A percentile compares a stretch with the other conserved stretches of the same genome.
phyloP scores from a whole-genome alignment of 352 stramenopile genomes.

The Phytophthora foliorum region DNA sequence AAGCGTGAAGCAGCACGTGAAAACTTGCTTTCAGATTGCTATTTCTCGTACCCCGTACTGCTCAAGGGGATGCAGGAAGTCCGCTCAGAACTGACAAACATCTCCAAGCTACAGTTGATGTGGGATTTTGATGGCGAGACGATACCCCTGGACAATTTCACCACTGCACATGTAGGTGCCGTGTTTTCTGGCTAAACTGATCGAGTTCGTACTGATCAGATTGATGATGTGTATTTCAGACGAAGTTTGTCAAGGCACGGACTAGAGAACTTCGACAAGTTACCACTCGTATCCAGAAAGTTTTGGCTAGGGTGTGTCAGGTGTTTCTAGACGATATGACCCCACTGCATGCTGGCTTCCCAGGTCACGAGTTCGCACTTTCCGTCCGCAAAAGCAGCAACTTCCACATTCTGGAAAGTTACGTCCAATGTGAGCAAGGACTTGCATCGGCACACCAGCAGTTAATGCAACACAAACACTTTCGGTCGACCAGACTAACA shows the following conservation, averaged over 20 bases:
- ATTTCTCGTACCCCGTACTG: slow-evolving; percentile 60
- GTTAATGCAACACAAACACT: slow-evolving; percentile 62
- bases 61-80: slow-evolving; percentile 47
- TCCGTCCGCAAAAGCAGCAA: slow-evolving; percentile 73
- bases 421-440: slow-evolving; percentile 56
- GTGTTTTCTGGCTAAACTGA: not conserved
- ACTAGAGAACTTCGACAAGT: slow-evolving; percentile 43
- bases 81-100: slow-evolving; percentile 34
- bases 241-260: slow-evolving; percentile 20
- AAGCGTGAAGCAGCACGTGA: slow-evolving; percentile 58
- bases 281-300: slow-evolving; percentile 41
- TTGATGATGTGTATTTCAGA: slow-evolving; percentile 5
- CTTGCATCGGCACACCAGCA: slow-evolving; percentile 63
- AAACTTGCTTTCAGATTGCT: slow-evolving; percentile 52
- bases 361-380: slow-evolving; percentile 60
- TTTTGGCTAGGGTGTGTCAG: slow-evolving; percentile 48
- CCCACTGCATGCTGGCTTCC: slow-evolving; percentile 49
- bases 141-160: slow-evolving; percentile 43
- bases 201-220: not conserved
- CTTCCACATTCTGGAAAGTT: slow-evolving; percentile 64
- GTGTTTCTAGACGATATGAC: slow-evolving; percentile 50
- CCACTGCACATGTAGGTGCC: slow-evolving; percentile 47
- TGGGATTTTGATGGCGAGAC: slow-evolving; percentile 58
- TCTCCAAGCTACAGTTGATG: slow-evolving; percentile 50
- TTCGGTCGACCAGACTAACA: slow-evolving; percentile 31